These are phyloP conservation scores for Sarocladiaceae sp. DNA, from an alignment of 2,329 filamentous ascomycete species.

Conservation along the genomic window DNA sequence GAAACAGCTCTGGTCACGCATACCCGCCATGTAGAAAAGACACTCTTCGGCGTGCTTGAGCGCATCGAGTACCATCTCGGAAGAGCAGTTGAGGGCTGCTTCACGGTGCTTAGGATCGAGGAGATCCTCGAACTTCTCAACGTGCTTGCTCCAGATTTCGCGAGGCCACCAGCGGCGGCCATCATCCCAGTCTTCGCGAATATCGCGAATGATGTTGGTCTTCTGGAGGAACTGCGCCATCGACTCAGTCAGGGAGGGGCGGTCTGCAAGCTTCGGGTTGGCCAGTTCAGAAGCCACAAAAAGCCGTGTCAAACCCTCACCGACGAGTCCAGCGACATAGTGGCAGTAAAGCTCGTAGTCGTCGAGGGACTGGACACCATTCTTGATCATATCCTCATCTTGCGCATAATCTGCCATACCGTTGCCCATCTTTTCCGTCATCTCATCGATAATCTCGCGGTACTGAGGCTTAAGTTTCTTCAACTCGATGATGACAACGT, in stretches of 20 bases:
- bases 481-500: constrained; percentile 79
- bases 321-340: constrained; percentile 97
- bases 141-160: constrained; percentile 96
- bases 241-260: constrained; percentile 77
- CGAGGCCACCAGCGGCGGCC: constrained; percentile 88
- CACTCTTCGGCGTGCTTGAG: constrained; percentile 85
- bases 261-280: constrained; percentile 74
- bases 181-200: constrained; percentile 84
- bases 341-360: constrained; percentile 98
- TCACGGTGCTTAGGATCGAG: constrained; percentile 75
- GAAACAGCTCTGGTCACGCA: constrained; percentile 95
- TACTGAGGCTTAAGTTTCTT: constrained; percentile 83
- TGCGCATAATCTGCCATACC: constrained; percentile 95
- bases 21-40: constrained; percentile 93
- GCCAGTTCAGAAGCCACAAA: constrained; percentile 85
- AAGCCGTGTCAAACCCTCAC: constrained; percentile 82
- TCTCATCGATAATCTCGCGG: constrained; percentile 81
- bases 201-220: constrained; percentile 96
- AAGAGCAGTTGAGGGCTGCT: constrained; percentile 75
- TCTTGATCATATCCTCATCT: constrained; percentile 72
- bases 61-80: constrained; percentile 90
- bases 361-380: constrained; percentile 73
- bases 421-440: constrained; percentile 91
- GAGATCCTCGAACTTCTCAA: constrained; percentile 81
- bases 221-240: constrained; percentile 98